These are phyloP conservation scores for Saccharomycopsis oosterbeekiorum DNA, from an alignment of 805 yeast species.

Conservation along the genomic window DNA sequence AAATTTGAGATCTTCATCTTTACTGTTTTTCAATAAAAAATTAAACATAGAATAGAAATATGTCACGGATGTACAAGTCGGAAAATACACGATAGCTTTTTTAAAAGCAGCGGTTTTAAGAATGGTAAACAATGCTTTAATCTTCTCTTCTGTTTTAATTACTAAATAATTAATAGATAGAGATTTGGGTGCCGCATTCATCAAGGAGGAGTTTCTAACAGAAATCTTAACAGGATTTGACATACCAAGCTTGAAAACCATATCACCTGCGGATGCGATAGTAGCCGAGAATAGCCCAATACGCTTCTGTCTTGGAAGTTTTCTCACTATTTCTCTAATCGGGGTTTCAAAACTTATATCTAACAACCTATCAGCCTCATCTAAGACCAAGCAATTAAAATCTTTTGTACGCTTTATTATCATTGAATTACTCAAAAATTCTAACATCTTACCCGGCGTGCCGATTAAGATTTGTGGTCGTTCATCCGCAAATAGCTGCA, in stretches of 20 bases:
- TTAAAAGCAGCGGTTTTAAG: constrained; percentile 47
- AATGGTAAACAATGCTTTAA: constrained; percentile 47
- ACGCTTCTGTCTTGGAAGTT: constrained; percentile 82
- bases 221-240: constrained; percentile 84
- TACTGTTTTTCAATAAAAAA: constrained; percentile 27
- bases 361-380: constrained; percentile 86
- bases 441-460: constrained; percentile 84
- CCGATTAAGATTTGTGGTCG: constrained; percentile 76
- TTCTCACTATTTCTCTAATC: constrained; percentile 52
- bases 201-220: constrained; percentile 44
- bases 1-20: constrained; percentile 31
- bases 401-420: constrained; percentile 43
- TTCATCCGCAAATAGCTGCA: constrained; percentile 41
- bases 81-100: constrained; percentile 84
- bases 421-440: constrained; percentile 45
- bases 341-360: constrained; percentile 69
- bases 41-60: constrained; percentile 56
- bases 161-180: constrained; percentile 53
- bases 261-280: constrained; percentile 66
- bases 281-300: constrained; percentile 95
- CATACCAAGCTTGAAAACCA: constrained; percentile 77
- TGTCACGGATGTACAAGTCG: constrained; percentile 80
- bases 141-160: constrained; percentile 49
- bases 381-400: constrained; percentile 69
- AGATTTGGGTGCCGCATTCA: constrained; percentile 46